Conservation (phyloP, 352 stramenopile species). For the Phytophthora kernoviae region DNA sequence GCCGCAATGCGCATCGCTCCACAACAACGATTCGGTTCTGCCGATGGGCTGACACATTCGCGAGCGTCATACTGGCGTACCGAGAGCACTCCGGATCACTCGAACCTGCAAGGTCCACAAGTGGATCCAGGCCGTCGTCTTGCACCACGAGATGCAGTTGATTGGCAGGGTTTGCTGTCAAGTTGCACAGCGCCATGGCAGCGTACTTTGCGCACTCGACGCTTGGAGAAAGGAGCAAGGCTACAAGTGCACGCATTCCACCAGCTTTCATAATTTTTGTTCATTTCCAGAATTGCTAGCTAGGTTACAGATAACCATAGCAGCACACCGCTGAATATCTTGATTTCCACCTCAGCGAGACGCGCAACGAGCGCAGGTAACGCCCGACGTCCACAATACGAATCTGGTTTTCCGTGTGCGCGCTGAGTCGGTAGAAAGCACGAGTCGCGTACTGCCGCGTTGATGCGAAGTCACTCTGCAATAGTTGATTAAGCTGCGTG, state of each 20-base stretch:
- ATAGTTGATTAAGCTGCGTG: constrained; percentile 73
- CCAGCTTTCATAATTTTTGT: constrained; percentile 79
- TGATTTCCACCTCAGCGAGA: constrained; percentile 41
- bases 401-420: constrained; percentile 85
- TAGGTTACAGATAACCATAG: constrained; percentile 90
- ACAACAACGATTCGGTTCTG: constrained; percentile 91
- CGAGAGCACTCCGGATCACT: constrained; percentile 79
- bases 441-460: constrained; percentile 86
- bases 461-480: constrained; percentile 70
- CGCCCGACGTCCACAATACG: constrained; percentile 87
- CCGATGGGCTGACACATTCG: constrained; percentile 92
- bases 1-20: constrained; percentile 75
- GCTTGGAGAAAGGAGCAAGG: constrained; percentile 49
- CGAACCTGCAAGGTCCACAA: constrained; percentile 82
- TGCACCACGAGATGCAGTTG: constrained; percentile 90
- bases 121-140: constrained; percentile 65
- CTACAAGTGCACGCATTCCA: constrained; percentile 68
- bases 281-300: constrained; percentile 75
- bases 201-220: constrained; percentile 84
- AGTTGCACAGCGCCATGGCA: constrained; percentile 95
- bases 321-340: constrained; percentile 77
- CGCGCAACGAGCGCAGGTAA: constrained; percentile 77
- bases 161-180: constrained; percentile 91
- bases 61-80: constrained; percentile 94
- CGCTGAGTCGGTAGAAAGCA: constrained; percentile 90